These are phyloP conservation scores for Fraxinus anomala DNA, from an alignment of 257 asterid species.

Conservation along the genomic window DNA sequence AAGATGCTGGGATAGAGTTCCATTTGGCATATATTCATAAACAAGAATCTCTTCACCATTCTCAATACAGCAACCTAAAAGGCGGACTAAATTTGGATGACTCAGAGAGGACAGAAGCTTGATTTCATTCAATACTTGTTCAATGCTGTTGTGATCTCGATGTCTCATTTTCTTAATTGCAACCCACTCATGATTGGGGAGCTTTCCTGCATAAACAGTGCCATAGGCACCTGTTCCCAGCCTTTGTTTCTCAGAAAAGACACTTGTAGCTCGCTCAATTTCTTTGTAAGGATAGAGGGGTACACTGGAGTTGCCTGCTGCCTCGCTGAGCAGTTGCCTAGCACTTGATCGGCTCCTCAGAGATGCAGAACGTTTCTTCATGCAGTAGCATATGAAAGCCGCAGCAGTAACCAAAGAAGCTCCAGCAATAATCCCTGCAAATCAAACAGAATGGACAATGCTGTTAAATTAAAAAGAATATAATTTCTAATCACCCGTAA, in stretches of 20 bases:
- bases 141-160: constrained; percentile 63
- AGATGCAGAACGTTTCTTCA: constrained; percentile 46
- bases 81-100: constrained; percentile 92
- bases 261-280: constrained; percentile 71
- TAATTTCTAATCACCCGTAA: background rate
- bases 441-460: background rate
- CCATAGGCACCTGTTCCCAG: constrained; percentile 97
- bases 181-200: constrained; percentile 67
- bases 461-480: background rate
- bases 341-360: constrained; percentile 51
- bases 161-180: constrained; percentile 76
- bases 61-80: constrained; percentile 86
- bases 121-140: constrained; percentile 88
- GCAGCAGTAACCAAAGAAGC: constrained; percentile 44
- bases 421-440: constrained; percentile 69
- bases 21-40: constrained; percentile 84
- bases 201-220: constrained; percentile 87
- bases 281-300: constrained; percentile 70
- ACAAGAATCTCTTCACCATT: constrained; percentile 87
- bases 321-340: constrained; percentile 62
- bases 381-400: constrained; percentile 44
- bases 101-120: constrained; percentile 83
- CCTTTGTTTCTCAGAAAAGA: constrained; percentile 69
- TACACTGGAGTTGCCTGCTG: constrained; percentile 65
- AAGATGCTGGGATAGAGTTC: constrained; percentile 86